These are phyloP conservation scores for Rhynchosporium secalis DNA, from an alignment of 2,329 filamentous ascomycete genomes.

Conservation along the genomic window DNA sequence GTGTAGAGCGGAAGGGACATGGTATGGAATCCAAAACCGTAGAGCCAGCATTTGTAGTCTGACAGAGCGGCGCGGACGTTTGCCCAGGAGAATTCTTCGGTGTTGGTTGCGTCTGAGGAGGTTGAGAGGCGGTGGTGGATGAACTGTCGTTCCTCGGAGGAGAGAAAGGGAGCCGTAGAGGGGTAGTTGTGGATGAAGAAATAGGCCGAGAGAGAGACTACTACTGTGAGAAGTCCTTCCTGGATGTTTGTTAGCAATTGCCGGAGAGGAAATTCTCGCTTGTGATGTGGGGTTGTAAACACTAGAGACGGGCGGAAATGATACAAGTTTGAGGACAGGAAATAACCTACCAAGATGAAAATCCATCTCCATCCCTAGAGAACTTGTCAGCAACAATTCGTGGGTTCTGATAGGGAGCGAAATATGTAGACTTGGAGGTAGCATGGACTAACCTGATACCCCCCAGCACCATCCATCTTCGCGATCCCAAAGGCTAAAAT, in stretches of 20 bases:
- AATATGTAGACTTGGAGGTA: not conserved
- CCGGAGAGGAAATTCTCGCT: not conserved
- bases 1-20: conserved; percentile 60
- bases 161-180: conserved; percentile 44
- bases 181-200: conserved; percentile 52
- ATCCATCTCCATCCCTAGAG: conserved; percentile 48
- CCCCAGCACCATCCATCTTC: conserved; percentile 48
- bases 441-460: conserved; percentile 31
- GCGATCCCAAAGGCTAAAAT: conserved; percentile 48
- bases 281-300: not conserved
- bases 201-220: conserved; percentile 42
- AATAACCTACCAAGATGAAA: conserved; percentile 33
- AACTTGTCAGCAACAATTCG: not conserved
- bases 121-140: conserved; percentile 60
- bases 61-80: conserved; percentile 63
- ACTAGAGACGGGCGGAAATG: not conserved
- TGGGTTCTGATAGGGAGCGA: too few relatives aligned
- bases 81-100: conserved; percentile 68
- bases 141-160: conserved; percentile 41
- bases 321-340: not conserved
- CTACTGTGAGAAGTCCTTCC: conserved; percentile 43
- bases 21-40: conserved; percentile 70
- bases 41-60: conserved; percentile 72
- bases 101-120: conserved; percentile 68
- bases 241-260: conserved; percentile 31